Evolutionary conservation across 345 rosid genomes (phyloP).

Genomic region (Brassica napus): Da-Ae NC_063443.1:14745501-14746000

Average conservation of each 20-base stretch:
- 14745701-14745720: constrained; percentile 29
- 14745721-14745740: constrained; percentile 26
- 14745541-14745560: constrained; percentile 50
- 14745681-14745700: constrained; percentile 33
- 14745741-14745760: constrained; percentile 44
- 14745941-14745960: constrained; percentile 31
- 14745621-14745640: constrained; percentile 51
- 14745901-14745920: constrained; percentile 19
- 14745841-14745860: constrained; percentile 12
- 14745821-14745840: not conserved
- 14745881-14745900: not conserved
- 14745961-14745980: not conserved
- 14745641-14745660: constrained; percentile 56
- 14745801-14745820: constrained; percentile 37
- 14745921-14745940: constrained; percentile 23
- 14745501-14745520: constrained; percentile 73
- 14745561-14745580: constrained; percentile 60
- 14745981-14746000: constrained; percentile 26
- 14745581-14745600: constrained; percentile 74
- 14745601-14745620: constrained; percentile 83
- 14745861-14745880: not conserved
- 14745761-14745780: constrained; percentile 43
- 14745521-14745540: constrained; percentile 66
- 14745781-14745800: constrained; percentile 25
- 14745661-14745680: constrained; percentile 41